Evolutionary conservation across 2,329 filamentous ascomycete species (phyloP).

Genomic region (Microdochium nivale): DNA sequence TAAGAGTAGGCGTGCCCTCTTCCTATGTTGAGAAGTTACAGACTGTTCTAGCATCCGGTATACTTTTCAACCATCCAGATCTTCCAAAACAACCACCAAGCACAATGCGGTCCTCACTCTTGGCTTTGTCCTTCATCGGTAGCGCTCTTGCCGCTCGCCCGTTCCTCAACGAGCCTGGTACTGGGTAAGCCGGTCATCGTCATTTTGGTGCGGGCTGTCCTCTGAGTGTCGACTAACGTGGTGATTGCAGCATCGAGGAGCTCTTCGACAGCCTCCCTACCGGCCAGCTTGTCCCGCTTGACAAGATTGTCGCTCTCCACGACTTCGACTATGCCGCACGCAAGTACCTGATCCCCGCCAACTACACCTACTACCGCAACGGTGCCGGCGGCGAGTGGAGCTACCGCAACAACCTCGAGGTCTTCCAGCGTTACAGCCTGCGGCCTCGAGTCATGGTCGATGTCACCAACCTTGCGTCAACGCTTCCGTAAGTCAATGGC

Average conservation of each 20-base stretch:
- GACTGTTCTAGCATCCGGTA: too few relatives aligned
- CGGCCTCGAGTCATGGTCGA: conserved; percentile 41
- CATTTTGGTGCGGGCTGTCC: background rate
- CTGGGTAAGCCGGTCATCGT: conserved; percentile 2
- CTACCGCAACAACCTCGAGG: conserved; percentile 48
- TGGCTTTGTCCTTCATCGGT: conserved; percentile 1
- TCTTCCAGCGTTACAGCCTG: conserved; percentile 38
- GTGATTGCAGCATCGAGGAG: conserved; percentile 14
- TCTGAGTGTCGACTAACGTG: background rate
- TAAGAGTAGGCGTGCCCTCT: too few relatives aligned
- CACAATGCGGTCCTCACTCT: background rate
- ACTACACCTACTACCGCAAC: conserved; percentile 50
- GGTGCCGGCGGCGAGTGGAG: conserved; percentile 46
- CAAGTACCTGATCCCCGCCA: conserved; percentile 32
- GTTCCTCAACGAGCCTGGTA: conserved; percentile 8
- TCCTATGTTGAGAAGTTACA: too few relatives aligned
- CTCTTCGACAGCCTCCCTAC: conserved; percentile 20
- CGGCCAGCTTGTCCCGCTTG: conserved; percentile 31
- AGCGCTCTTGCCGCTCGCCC: conserved; percentile 5
- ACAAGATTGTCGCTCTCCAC: conserved; percentile 36
- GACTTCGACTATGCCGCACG: conserved; percentile 47
- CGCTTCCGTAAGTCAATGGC: conserved; percentile 19
- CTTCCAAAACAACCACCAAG: background rate
- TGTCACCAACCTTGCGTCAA: conserved; percentile 32
- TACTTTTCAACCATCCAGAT: background rate